Evolutionary conservation across 768 basidiomycete genomes (phyloP).

Genomic region (Lactarius pseudohatsudake): DNA sequence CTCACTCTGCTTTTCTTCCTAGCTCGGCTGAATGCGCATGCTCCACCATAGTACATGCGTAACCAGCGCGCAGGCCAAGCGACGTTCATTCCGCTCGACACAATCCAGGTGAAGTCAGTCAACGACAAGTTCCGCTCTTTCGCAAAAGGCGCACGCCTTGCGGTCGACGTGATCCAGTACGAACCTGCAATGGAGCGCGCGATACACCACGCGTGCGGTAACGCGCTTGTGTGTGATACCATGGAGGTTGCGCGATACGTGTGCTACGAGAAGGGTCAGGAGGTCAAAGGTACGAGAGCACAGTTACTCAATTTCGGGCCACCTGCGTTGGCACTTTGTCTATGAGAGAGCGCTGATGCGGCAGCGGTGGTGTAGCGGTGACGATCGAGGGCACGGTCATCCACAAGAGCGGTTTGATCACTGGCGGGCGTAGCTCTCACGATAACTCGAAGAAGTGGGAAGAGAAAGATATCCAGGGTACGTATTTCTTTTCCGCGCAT

Average conservation of each 20-base stretch:
- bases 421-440: constrained; percentile 85
- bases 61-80: constrained; percentile 94
- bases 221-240: constrained; percentile 91
- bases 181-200: constrained; percentile 85
- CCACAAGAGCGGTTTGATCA: constrained; percentile 96
- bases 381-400: constrained; percentile 96
- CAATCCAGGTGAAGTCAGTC: constrained; percentile 89
- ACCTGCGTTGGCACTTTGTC: background rate
- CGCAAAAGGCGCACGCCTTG: constrained; percentile 68
- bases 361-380: constrained; percentile 60
- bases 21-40: background rate
- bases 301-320: background rate
- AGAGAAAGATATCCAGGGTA: constrained; percentile 89
- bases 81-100: constrained; percentile 98
- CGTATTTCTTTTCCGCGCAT: constrained; percentile 20
- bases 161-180: constrained; percentile 59
- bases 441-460: constrained; percentile 86
- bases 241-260: constrained; percentile 91
- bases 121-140: constrained; percentile 95
- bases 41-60: constrained; percentile 72
- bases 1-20: background rate
- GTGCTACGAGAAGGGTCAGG: constrained; percentile 92
- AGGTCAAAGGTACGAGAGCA: constrained; percentile 79
- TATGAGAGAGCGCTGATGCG: background rate
- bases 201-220: constrained; percentile 96